Evolutionary conservation across 371 early-diverging fungal species (phyloP), one percentile per base, ranked within the genome.

Genomic region (Rhizopus microsporus): DNA sequence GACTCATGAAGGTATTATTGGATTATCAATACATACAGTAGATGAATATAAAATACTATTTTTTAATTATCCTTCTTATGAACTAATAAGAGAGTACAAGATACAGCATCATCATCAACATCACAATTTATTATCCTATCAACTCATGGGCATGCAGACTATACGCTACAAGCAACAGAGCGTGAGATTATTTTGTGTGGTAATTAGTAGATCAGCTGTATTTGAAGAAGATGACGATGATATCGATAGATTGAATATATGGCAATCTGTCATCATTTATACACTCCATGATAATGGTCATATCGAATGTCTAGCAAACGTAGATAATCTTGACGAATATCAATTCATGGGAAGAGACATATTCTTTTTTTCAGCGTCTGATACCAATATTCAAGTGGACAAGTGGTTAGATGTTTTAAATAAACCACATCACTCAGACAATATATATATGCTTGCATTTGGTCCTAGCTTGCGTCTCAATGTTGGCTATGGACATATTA

Each of bases 71-170:
- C 76, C 76, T 7, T 62, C 62, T 6, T 75, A 68, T 68, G 48
- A 56, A 16, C 54, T 75, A 4, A 38, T 72, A 0, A 56, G 68
- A 12, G 68, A 72, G 49, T 66, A 70, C 50, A 68, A 63, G 23
- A 30, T 53, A 34, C 7, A 16, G 1, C 7, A 1, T 7, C 29
- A 5, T 15, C 16, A 40, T 69, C 33, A 57, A 52, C 42, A 63
- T 65, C 51, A 51, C 54, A 3, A 68, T 65, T 3, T 59, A 56
- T 3, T 61, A 64, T 65, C 63, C 7, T 76, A 68, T 46, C 77
- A 72, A 45, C 61, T 76, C 45, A 58, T 64, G 3, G 73, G 77
- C 2, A 64, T 76, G 17, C 77, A 76, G 39, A 62, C 71, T 3
- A 46, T 76, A 8, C 49, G 50, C 7, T 50, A 70, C 45, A 50